Evolutionary conservation across 2,329 filamentous ascomycete genomes (phyloP), one percentile per base, ranked within the genome.

Genomic region (Thelonectria rubi): DNA sequence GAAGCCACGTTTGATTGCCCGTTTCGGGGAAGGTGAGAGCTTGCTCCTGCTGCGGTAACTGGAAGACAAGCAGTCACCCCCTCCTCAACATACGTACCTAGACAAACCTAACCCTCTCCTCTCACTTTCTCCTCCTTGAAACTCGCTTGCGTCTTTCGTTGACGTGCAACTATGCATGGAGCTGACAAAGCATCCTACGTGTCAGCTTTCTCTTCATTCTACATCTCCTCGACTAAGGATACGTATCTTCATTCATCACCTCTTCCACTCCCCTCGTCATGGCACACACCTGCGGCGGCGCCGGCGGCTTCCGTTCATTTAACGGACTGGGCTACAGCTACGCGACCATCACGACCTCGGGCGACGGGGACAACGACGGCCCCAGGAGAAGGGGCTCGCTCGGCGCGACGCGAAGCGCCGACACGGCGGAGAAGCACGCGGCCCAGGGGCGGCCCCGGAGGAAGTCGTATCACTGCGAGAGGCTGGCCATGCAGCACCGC

Each of bases 271-370:
- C 10, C 40, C 34, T 26, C 45, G 17, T 8, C 17, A 60, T 60
- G 58, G 37, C 52, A 20, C 50, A 51, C 30, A 18, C 18, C 26
- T 55, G 51, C 51, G 26, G 51, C 12, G 34, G 8, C 17, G 30
- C 51, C 17, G 48, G 58, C 37, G 30, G 26, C 17, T 54, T 49
- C 30, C 54, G 49, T 26, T 26, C 46, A 20, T 32, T 20, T 42
- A 10, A 39, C 12, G 30, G 26, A 21, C 43, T 12, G 12, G 34
- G 55, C 7, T 58, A 54, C 54, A 58, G 54, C 37, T 58, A 58
- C 49, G 15, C 48, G 9, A 43, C 59, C 10, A 14, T 58, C 15
- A 26, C 55, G 3, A 20, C 18, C 3, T 56, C 58, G 3, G n/a
- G 47, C 11, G 42, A 56, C n/a, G 42, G 26, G 15, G 32, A 52